Percentiles rank a stretch among this genome's conserved stretches.
These are phyloP conservation scores for Phylloporus arenicola DNA, from an alignment of 768 basidiomycete genomes.

Conservation along the genomic window DNA sequence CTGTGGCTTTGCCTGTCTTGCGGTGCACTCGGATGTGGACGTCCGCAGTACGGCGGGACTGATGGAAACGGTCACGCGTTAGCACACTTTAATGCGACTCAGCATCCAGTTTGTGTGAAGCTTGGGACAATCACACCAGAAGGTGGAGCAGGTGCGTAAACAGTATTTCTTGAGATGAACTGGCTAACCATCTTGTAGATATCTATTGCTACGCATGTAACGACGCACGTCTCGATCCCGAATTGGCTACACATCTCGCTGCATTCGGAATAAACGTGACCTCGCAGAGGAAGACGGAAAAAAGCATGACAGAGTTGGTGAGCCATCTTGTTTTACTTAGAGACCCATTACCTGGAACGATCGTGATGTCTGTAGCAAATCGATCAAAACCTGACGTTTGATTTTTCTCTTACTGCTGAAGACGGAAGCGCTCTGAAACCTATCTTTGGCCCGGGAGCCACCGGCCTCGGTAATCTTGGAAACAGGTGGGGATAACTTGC, in stretches of 20 bases:
- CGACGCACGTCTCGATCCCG: slow-evolving; percentile 75
- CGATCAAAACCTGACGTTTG: slow-evolving; percentile 91
- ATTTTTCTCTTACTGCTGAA: slow-evolving; percentile 85
- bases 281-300: slow-evolving; percentile 84
- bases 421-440: slow-evolving; percentile 86
- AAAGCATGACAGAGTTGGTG: slow-evolving; percentile 93
- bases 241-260: slow-evolving; percentile 65
- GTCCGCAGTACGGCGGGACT: slow-evolving; percentile 73
- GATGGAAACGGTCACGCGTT: slow-evolving; percentile 91
- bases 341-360: not conserved
- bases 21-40: slow-evolving; percentile 84
- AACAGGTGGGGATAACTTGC: slow-evolving; percentile 55
- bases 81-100: slow-evolving; percentile 62
- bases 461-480: slow-evolving; percentile 87
- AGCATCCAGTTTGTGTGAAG: slow-evolving; percentile 84
- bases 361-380: slow-evolving; percentile 61
- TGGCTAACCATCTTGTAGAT: slow-evolving; percentile 40
- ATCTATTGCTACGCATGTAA: slow-evolving; percentile 92
- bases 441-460: slow-evolving; percentile 82
- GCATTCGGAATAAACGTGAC: slow-evolving; percentile 85
- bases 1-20: slow-evolving; percentile 95
- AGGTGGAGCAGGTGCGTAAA: slow-evolving; percentile 70
- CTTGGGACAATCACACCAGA: slow-evolving; percentile 96
- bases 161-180: not conserved
- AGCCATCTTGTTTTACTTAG: slow-evolving; percentile 14